These are phyloP conservation scores for Fusarium graminum DNA, from an alignment of 2,329 filamentous ascomycete genomes.

Conservation along the genomic window DNA sequence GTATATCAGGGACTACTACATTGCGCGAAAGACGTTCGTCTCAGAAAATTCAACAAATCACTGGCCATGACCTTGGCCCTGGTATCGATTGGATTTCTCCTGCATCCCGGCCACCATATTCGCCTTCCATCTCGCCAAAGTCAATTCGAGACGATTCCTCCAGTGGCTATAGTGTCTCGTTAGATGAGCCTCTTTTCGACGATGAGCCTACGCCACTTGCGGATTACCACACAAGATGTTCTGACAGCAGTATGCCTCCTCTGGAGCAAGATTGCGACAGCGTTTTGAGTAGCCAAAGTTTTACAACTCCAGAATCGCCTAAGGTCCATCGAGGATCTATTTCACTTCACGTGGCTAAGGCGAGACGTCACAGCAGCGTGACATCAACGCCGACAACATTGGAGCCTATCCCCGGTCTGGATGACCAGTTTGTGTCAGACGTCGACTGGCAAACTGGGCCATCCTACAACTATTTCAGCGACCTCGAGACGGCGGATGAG, in stretches of 20 bases:
- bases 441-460: conserved; percentile 31
- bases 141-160: conserved; percentile 44
- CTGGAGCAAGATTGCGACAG: conserved; percentile 47
- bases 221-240: conserved; percentile 37
- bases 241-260: conserved; percentile 42
- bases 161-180: conserved; percentile 41
- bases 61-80: conserved; percentile 55
- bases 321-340: conserved; percentile 22
- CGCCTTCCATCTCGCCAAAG: conserved; percentile 37
- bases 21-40: conserved; percentile 49
- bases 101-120: conserved; percentile 24
- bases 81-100: conserved; percentile 36
- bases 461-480: conserved; percentile 49
- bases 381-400: conserved; percentile 16
- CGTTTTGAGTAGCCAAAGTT: conserved; percentile 44
- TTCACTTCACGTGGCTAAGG: conserved; percentile 34
- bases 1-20: conserved; percentile 34
- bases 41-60: conserved; percentile 59
- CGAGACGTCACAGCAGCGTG: conserved; percentile 32
- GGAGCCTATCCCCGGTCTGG: conserved; percentile 17
- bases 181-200: conserved; percentile 43
- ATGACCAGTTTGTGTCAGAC: conserved; percentile 34
- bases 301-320: conserved; percentile 37
- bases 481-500: conserved; percentile 51
- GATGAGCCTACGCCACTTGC: conserved; percentile 33